These are phyloP conservation scores for Microbotryomycetes sp. DNA, from an alignment of 1,284 basidiomycete species.

Conservation along the genomic window DNA sequence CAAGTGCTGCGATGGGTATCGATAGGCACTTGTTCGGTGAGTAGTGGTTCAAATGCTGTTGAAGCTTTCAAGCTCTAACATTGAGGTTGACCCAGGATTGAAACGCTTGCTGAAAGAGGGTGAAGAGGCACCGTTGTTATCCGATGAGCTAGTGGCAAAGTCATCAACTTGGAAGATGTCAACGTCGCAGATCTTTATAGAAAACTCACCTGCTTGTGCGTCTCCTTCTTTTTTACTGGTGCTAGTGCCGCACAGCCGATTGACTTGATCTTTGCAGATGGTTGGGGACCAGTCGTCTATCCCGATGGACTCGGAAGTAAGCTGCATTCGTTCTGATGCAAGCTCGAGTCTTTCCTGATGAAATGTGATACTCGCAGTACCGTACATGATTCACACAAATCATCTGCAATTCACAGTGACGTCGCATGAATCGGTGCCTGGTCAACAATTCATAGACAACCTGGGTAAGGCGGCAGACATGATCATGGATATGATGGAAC, in stretches of 20 bases:
- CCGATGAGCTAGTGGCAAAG: constrained; percentile 62
- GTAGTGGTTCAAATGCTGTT: neutral
- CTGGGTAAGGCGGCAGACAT: constrained; percentile 32
- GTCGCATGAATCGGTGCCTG: constrained; percentile 67
- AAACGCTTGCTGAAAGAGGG: constrained; percentile 55
- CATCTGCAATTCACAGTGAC: constrained; percentile 74
- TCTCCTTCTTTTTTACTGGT: neutral
- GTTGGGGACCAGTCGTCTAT: constrained; percentile 50
- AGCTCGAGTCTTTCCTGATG: no score
- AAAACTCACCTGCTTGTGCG: constrained; percentile 71
- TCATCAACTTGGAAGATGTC: constrained; percentile 43
- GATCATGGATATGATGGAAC: constrained; percentile 34
- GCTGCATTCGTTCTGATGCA: no score
- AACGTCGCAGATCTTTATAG: constrained; percentile 80
- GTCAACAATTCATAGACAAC: constrained; percentile 29
- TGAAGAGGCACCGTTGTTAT: constrained; percentile 58
- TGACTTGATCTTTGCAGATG: constrained; percentile 2
- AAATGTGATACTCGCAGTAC: no score
- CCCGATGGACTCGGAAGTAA: constrained; percentile 71
- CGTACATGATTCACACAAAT: constrained; percentile 47
- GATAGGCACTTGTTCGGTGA: constrained; percentile 75
- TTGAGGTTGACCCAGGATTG: constrained; percentile 10
- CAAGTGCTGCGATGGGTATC: constrained; percentile 66
- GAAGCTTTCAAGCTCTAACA: constrained; percentile 4
- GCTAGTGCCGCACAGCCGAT: neutral